Evolutionary conservation across 768 basidiomycete genomes (phyloP), one percentile per base, ranked within the genome.

Genomic region (Macrolepiota albuminosa): DNA sequence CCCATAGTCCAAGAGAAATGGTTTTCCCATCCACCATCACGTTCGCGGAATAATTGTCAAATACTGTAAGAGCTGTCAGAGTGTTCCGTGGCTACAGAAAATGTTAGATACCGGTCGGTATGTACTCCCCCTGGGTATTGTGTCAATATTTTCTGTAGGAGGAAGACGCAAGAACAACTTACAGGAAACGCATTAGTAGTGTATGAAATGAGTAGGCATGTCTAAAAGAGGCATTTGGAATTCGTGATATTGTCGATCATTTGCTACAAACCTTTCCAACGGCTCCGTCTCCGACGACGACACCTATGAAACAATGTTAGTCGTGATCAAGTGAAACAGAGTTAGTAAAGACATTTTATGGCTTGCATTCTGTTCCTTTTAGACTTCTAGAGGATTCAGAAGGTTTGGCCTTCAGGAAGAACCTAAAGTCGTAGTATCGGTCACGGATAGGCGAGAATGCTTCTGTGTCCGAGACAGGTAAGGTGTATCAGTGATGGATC

Each of bases 11-110:
- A 58, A 98, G 86, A 61, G 94, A 97, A 70, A 98, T 95, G 55
- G 97, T 97, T 81, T 96, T 95, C 67, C 94, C 93, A 68, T 99
- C 97, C 50, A 99, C 97, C 88, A 98, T 94, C 57, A 99, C 95
- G 76, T 95, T 96, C 61, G 94, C 95, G 57, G 93, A 95, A 72
- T 97, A 98, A 79, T 98, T 98, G 78, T 98, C 97, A 73, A 98
- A 99, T 43, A 99, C 97, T 89, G 71, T 29, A 45, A 43, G 13
- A 56, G 16, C 55, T 49, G 39, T 63, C 52, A 65, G 53, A 63
- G 53, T 49, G 56, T 55, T 55, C 54, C n/a, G 40, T 24, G 16
- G 24, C 21, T 36, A 51, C 21, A 21, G 31, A 39, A 40, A 59
- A 60, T 18, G 37, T 47, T 45, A 51, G 58, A 59, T 72, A 92